Evolutionary conservation across 2,329 filamentous ascomycete species (phyloP).

Genomic region (Sodiomyces alkalinus): DNA sequence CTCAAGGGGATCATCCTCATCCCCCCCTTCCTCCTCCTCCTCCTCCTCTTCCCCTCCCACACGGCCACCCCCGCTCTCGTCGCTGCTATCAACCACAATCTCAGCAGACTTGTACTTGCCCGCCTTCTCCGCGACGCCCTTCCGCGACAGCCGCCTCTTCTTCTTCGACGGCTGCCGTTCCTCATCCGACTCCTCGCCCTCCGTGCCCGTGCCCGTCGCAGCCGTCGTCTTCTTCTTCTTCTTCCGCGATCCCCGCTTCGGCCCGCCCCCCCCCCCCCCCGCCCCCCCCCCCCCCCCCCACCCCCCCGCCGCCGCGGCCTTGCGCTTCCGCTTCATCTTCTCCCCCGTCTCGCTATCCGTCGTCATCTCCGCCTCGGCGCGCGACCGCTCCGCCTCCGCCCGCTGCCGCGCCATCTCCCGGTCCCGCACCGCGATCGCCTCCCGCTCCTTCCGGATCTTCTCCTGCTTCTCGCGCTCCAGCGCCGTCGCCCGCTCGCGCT

Average conservation of each 20-base stretch:
- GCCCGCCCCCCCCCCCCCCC: constrained; percentile 23
- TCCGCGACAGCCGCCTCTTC: constrained; percentile 43
- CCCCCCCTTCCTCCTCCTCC: constrained; percentile 18
- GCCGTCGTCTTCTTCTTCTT: constrained; percentile 42
- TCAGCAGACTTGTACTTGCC: constrained; percentile 76
- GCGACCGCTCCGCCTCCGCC: constrained; percentile 51
- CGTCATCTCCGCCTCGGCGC: constrained; percentile 64
- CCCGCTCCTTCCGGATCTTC: constrained; percentile 75
- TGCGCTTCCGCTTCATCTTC: constrained; percentile 65
- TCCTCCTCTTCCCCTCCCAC: background rate
- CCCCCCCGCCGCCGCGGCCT: constrained; percentile 21
- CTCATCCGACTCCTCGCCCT: constrained; percentile 30
- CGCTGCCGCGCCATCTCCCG: constrained; percentile 56
- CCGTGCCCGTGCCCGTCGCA: constrained; percentile 20
- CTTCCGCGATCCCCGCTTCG: constrained; percentile 31
- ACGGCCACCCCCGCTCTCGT: too few relatives aligned
- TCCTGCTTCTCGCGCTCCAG: constrained; percentile 59
- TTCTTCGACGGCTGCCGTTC: constrained; percentile 38
- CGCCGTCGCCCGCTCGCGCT: constrained; percentile 50
- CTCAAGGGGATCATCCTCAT: constrained; percentile 27
- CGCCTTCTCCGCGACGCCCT: constrained; percentile 26
- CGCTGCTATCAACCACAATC: constrained; percentile 65
- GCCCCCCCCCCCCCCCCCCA: constrained; percentile 24
- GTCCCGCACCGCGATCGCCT: constrained; percentile 64
- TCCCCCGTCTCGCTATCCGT: constrained; percentile 73